phyloP scores from a whole-genome alignment of 768 basidiomycete species.

The Russula sp. region DNA sequence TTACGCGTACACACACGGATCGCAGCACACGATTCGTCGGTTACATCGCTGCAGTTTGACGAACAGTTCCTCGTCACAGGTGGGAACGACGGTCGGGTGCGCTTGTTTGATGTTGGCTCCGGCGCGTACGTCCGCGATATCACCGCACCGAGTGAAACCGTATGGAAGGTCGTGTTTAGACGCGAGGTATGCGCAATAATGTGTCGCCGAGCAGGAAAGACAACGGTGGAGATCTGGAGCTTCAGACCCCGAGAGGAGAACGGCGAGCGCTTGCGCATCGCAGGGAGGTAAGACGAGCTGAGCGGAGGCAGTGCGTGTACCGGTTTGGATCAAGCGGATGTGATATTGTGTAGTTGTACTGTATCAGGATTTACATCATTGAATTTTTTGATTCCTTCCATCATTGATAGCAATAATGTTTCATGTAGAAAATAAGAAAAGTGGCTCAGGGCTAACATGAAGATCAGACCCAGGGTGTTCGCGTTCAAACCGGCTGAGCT shows the following conservation, averaged over 20 bases:
- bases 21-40: constrained; percentile 83
- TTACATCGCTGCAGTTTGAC: constrained; percentile 88
- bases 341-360: constrained; percentile 5
- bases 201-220: constrained; percentile 76
- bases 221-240: constrained; percentile 85
- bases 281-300: neutral
- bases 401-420: neutral
- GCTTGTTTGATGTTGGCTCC: constrained; percentile 64
- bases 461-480: no score
- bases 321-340: neutral
- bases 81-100: constrained; percentile 82
- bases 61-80: constrained; percentile 76
- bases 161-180: constrained; percentile 83
- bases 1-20: constrained; percentile 53
- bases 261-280: neutral
- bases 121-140: constrained; percentile 75
- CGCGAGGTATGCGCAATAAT: constrained; percentile 74
- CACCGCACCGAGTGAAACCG: constrained; percentile 70
- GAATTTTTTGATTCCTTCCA: neutral
- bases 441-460: no score
- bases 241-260: constrained; percentile 48
- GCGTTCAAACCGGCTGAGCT: no score
- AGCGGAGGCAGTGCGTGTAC: neutral
- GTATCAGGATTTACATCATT: neutral
- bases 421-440: no score